Evolutionary conservation across 2,329 filamentous ascomycete species (phyloP), one percentile per base, ranked within the genome.

Genomic region (Fusarium poae): DNA sequence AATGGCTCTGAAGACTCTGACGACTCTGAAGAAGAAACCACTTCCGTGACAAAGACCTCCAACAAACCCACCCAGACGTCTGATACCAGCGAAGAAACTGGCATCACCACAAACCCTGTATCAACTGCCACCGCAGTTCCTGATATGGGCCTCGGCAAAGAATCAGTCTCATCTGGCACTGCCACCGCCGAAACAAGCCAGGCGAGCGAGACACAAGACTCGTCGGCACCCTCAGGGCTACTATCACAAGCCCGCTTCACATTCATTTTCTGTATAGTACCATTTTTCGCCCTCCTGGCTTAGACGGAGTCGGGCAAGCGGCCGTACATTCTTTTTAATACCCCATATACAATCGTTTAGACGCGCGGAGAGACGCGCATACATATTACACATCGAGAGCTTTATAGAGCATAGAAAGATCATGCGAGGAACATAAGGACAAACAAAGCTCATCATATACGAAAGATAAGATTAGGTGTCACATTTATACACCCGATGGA

Each of bases 281-380:
- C 73, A 56, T 66, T 74, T 62, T 72, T 75, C 51, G 71, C 62
- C 57, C 59, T 72, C 63, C 35, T 74, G 71, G 59, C 62, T 51
- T 74, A 68, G 50, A 58, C 57, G 42, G 21, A 63, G 58, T 30
- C 42, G 56, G 62, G 52, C 20, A 64, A 62, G 39, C 34, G 40
- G 60, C 59, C 66, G 45, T 75, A 72, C 72, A 72, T 68, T 74
- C 72, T 74, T 73, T 50, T 74, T 75, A 74, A 74, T 74, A 74
- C 34, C 37, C 59, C 23, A 6, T 42, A 57, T 43, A 67, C 42
- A 58, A 50, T 44, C 62, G 45, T 25, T 56, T 57, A 57, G 37
- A 56, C 54, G 59, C 40, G 56, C 57, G 40, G 34, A 44, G 15
- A 62, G 29, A 68, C 23, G 44, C 42, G 45, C 46, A 56, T 64